A percentile compares a stretch with the other conserved stretches of the same genome.
phyloP scores from a whole-genome alignment of 2,329 filamentous ascomycete species.

The Venturia nashicola region DNA sequence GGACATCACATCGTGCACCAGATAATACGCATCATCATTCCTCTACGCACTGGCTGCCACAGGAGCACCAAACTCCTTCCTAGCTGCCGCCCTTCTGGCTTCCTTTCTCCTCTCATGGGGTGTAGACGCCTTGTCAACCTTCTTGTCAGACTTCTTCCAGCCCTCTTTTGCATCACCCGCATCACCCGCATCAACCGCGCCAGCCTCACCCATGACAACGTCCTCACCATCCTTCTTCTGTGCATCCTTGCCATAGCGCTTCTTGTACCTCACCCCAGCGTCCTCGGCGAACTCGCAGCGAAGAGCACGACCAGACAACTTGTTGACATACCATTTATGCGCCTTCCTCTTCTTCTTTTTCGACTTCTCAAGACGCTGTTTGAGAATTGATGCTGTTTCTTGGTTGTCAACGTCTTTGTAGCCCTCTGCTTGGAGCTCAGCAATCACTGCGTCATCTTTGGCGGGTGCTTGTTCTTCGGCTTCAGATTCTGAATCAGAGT shows the following conservation, averaged over 20 bases:
- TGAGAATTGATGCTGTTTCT: neutral
- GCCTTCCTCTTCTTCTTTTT: constrained; percentile 33
- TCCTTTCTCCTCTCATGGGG: constrained; percentile 15
- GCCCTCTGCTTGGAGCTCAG: constrained; percentile 16
- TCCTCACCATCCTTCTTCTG: constrained; percentile 21
- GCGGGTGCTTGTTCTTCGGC: constrained; percentile 42
- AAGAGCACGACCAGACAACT: constrained; percentile 64
- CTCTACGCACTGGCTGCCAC: neutral
- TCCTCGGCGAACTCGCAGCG: constrained; percentile 93
- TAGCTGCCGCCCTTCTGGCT: constrained; percentile 16
- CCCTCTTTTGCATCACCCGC: constrained; percentile 15
- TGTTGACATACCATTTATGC: constrained; percentile 70
- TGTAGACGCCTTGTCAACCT: constrained; percentile 15
- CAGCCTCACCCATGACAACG: constrained; percentile 19
- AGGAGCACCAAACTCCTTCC: neutral
- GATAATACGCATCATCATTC: no score
- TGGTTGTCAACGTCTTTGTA: constrained; percentile 15
- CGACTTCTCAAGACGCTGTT: constrained; percentile 13
- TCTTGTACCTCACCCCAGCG: constrained; percentile 78
- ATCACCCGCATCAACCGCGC: constrained; percentile 17
- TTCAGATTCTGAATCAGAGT: constrained; percentile 31
- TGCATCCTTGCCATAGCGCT: constrained; percentile 66
- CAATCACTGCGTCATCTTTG: constrained; percentile 18
- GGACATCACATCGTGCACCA: neutral
- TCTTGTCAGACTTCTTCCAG: constrained; percentile 14